phyloP scores from a whole-genome alignment of 345 rosid species.

The Populus nigra region DNA sequence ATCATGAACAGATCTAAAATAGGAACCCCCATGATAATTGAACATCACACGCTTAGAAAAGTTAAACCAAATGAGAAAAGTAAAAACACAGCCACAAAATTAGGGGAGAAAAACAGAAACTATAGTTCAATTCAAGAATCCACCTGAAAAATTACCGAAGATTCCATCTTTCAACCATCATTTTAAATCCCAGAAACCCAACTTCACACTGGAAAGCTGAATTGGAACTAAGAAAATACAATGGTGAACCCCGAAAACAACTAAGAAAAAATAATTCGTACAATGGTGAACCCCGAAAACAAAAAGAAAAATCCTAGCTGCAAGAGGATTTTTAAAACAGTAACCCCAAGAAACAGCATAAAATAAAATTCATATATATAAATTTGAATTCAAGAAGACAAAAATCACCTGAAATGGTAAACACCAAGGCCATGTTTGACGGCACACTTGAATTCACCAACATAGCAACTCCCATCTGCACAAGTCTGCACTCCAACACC shows the following conservation, averaged over 20 bases:
- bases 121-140: background rate
- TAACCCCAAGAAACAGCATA: background rate
- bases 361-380: background rate
- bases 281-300: background rate
- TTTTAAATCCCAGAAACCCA: background rate
- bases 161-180: background rate
- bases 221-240: background rate
- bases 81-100: constrained; percentile 3
- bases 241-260: background rate
- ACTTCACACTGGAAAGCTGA: background rate
- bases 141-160: background rate
- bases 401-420: constrained; percentile 79
- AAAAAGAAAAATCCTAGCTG: background rate
- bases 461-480: constrained; percentile 76
- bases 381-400: background rate
- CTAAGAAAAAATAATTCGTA: background rate
- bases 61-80: background rate
- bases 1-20: background rate
- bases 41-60: background rate
- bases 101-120: background rate
- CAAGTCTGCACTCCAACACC: constrained; percentile 88
- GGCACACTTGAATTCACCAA: constrained; percentile 82
- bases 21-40: background rate
- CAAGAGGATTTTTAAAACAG: background rate
- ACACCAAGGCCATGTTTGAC: constrained; percentile 90